Evolutionary conservation across 768 basidiomycete genomes (phyloP).

Genomic region (Termitomyces sp.): DNA sequence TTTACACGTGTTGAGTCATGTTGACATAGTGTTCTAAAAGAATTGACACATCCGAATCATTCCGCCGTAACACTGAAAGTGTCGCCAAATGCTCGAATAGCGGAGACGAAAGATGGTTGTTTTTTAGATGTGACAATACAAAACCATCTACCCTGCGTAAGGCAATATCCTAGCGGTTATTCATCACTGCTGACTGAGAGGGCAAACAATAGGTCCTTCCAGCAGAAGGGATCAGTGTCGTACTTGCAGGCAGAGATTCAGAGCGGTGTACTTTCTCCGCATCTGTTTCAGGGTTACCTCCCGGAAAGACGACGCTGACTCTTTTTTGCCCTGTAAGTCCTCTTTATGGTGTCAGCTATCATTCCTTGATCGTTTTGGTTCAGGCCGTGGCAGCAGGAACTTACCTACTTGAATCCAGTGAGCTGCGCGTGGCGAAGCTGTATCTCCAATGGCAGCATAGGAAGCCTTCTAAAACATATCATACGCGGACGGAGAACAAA

Average conservation of each 20-base stretch:
- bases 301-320: constrained; percentile 53
- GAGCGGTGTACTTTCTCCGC: constrained; percentile 54
- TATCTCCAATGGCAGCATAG: constrained; percentile 60
- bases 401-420: constrained; percentile 61
- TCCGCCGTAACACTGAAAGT: constrained; percentile 55
- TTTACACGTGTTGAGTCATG: background rate
- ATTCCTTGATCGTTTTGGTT: background rate
- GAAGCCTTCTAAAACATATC: constrained; percentile 22
- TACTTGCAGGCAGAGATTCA: constrained; percentile 56
- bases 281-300: constrained; percentile 33
- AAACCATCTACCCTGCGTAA: constrained; percentile 74
- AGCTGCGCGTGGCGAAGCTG: constrained; percentile 59
- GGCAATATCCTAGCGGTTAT: background rate
- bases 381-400: constrained; percentile 69
- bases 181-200: background rate
- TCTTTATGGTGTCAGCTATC: background rate
- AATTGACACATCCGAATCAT: constrained; percentile 64
- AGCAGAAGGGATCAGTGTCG: constrained; percentile 55
- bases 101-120: constrained; percentile 62
- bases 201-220: constrained; percentile 42
- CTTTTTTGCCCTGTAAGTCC: constrained; percentile 68
- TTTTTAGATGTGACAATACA: constrained; percentile 51
- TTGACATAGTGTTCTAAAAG: constrained; percentile 29
- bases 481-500: constrained; percentile 23
- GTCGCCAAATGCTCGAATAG: constrained; percentile 37